Percentiles rank a stretch among this genome's conserved stretches.
phyloP scores from a whole-genome alignment of 148 eudicot genomes.

The Silene conica region DNA sequence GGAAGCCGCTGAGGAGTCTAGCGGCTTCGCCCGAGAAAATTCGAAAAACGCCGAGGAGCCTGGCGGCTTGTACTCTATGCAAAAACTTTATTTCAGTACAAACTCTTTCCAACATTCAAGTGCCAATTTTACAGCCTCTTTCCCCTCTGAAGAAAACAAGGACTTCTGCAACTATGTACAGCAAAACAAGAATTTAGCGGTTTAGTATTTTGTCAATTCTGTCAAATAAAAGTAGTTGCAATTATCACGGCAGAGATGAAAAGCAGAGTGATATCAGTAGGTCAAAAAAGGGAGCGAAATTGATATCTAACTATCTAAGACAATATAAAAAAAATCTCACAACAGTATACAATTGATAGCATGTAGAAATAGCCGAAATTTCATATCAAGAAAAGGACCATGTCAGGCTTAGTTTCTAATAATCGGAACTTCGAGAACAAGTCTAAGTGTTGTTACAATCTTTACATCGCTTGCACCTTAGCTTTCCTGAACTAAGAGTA shows the following conservation, averaged over 20 bases:
- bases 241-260: neutral
- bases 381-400: neutral
- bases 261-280: neutral
- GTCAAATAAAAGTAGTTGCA: neutral
- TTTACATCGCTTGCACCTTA: neutral
- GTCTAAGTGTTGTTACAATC: neutral
- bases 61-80: too few species aligned
- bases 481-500: neutral
- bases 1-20: too few species aligned
- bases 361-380: neutral
- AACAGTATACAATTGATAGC: neutral
- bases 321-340: neutral
- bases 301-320: neutral
- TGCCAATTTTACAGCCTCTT: neutral
- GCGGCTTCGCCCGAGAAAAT: too few species aligned
- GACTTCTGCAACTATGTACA: conserved; percentile 6
- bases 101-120: conserved; percentile 6
- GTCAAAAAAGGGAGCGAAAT: neutral
- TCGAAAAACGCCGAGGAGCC: too few species aligned
- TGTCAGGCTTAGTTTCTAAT: neutral
- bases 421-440: neutral
- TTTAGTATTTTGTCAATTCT: neutral
- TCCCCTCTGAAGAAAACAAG: neutral
- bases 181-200: conserved; percentile 4
- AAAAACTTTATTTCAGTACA: too few species aligned